Percentiles rank a stretch among this genome's conserved stretches.
Evolutionary conservation across 1,284 basidiomycete genomes (phyloP).

Genomic region (Cystobasidium pallidum): DNA sequence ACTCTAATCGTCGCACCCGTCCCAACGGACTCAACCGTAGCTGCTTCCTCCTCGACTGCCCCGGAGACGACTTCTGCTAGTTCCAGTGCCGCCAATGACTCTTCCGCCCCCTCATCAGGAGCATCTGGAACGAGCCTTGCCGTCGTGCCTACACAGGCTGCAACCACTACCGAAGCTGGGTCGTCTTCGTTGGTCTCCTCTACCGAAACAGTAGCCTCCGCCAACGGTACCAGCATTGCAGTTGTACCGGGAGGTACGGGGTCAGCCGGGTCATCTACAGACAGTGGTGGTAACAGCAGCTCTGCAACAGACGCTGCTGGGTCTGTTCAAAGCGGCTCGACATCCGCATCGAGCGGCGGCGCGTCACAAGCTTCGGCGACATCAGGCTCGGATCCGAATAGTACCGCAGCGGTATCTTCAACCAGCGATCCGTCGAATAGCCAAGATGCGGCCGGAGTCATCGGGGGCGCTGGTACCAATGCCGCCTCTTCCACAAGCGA

Average conservation of each 20-base stretch:
- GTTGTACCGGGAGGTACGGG: conserved; percentile 13
- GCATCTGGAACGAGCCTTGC: conserved; percentile 14
- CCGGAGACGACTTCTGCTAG: conserved; percentile 1
- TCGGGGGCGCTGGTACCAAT: neutral
- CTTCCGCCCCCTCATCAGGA: conserved; percentile 2
- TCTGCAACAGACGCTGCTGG: conserved; percentile 5
- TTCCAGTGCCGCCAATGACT: conserved; percentile 5
- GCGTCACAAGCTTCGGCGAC: neutral
- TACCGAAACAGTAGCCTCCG: conserved; percentile 5
- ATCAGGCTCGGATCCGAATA: neutral
- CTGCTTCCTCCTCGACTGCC: too few species aligned
- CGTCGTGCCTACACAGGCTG: neutral
- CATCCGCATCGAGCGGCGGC: neutral
- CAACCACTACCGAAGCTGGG: conserved; percentile 5
- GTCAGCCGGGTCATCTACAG: conserved; percentile 3
- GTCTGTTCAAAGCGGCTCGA: neutral
- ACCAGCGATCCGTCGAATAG: neutral
- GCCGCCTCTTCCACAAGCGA: neutral
- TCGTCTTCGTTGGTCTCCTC: conserved; percentile 4
- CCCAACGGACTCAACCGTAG: too few species aligned
- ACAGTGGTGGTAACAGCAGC: neutral
- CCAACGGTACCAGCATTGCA: conserved; percentile 24
- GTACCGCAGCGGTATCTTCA: neutral
- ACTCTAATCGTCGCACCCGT: conserved; percentile 12
- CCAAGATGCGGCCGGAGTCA: neutral